Conservation (phyloP, 371 early-diverging fungal genomes). For the Mortierella sp. region DNA sequence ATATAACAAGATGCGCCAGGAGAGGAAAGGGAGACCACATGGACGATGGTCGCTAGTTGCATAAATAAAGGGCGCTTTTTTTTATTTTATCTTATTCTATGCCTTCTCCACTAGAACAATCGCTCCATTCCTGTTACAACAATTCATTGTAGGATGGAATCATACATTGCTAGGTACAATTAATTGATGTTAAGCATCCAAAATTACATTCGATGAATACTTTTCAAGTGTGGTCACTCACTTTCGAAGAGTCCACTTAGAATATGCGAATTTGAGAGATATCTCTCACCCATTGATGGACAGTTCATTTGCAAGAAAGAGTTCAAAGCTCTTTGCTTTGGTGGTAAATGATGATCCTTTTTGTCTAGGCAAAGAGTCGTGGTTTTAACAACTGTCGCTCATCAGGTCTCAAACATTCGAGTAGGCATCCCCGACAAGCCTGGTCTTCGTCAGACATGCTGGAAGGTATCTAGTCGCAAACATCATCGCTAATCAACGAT, state of each 20-base stretch:
- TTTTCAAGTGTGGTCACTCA: not conserved
- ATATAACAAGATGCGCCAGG: not conserved
- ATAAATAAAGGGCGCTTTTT: not conserved
- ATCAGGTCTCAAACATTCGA: not conserved
- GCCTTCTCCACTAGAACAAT: not conserved
- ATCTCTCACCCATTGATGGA: constrained; percentile 23
- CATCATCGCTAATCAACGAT: not conserved
- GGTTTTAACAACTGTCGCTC: not conserved
- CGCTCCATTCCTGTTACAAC: too few relatives aligned
- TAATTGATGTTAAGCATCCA: not conserved
- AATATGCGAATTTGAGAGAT: constrained; percentile 34
- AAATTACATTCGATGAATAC: not conserved
- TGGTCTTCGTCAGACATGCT: constrained; percentile 74
- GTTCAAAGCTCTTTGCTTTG: constrained; percentile 46
- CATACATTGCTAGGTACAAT: constrained; percentile 47
- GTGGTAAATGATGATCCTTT: constrained; percentile 16
- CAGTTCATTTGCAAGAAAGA: constrained; percentile 19
- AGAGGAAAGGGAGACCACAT: not conserved
- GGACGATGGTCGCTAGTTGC: not conserved
- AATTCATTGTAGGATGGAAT: constrained; percentile 28
- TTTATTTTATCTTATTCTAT: constrained; percentile 1
- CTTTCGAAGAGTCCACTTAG: constrained; percentile 3
- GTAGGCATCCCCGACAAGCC: constrained; percentile 82
- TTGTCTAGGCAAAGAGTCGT: not conserved
- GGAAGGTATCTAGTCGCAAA: constrained; percentile 65